A percentile compares a stretch with the other conserved stretches of the same genome.
Conservation (phyloP, 192 early-diverging fungal species). For the Cladochytrium replicatum region DNA sequence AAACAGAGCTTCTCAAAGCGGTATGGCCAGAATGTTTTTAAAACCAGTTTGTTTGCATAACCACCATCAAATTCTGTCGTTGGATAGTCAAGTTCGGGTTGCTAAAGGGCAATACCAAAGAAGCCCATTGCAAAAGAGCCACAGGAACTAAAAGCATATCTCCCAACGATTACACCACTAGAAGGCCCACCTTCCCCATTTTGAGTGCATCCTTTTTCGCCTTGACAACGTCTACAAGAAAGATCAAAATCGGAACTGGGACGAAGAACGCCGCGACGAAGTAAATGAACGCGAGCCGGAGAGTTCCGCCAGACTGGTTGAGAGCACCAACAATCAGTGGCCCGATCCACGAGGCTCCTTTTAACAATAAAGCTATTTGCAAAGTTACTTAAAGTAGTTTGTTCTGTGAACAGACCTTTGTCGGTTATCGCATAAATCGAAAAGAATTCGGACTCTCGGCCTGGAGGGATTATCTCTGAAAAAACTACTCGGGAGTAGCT, state of each 20-base stretch:
- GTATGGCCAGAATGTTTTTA: no score
- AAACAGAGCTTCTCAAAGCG: no score
- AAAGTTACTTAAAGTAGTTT: no score
- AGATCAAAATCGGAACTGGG: slow-evolving; percentile 37
- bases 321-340: slow-evolving; percentile 62
- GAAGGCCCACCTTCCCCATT: no score
- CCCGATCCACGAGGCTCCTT: slow-evolving; percentile 59
- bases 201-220: slow-evolving; percentile 40
- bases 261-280: slow-evolving; percentile 48
- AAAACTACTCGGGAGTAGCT: slow-evolving; percentile 50
- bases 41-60: no score
- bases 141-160: no score
- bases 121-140: no score
- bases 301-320: slow-evolving; percentile 32
- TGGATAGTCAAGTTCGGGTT: no score
- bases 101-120: no score
- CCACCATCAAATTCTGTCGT: no score
- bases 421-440: slow-evolving; percentile 33
- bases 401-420: slow-evolving; percentile 1
- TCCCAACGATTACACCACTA: no score
- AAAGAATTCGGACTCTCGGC: slow-evolving; percentile 61
- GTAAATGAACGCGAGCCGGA: slow-evolving; percentile 43
- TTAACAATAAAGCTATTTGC: no score
- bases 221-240: slow-evolving; percentile 47
- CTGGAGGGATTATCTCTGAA: slow-evolving; percentile 52